A percentile compares a stretch with the other conserved stretches of the same genome.
Conservation (phyloP, 805 yeast species). For the Candida loeiensis region DNA sequence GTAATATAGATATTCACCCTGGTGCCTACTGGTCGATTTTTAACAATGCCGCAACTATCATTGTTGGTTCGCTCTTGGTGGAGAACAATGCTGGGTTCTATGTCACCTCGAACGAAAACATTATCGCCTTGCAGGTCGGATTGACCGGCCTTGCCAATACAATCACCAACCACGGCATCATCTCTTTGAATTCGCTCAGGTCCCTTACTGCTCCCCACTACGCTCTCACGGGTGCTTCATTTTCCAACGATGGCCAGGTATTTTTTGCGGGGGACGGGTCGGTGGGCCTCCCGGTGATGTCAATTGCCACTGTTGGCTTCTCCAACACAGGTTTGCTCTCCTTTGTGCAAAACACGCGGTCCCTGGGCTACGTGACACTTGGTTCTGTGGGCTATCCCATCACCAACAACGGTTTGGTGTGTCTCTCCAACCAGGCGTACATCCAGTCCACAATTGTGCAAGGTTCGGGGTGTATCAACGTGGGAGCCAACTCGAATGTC, state of each 20-base stretch:
- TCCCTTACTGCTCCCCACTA: slow-evolving; percentile 11
- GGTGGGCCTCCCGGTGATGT: slow-evolving; percentile 9
- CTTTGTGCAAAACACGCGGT: slow-evolving; percentile 15
- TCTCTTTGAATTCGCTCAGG: slow-evolving; percentile 13
- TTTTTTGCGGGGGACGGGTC: slow-evolving; percentile 12
- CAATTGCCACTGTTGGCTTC: slow-evolving; percentile 6
- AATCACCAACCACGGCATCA: slow-evolving; percentile 17
- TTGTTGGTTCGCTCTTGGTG: slow-evolving; percentile 13
- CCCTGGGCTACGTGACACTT: slow-evolving; percentile 9
- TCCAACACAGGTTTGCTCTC: slow-evolving; percentile 19
- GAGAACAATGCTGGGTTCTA: slow-evolving; percentile 15
- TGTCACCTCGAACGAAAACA: slow-evolving; percentile 9
- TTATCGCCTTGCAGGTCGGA: slow-evolving; percentile 8
- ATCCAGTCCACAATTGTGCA: slow-evolving; percentile 18
- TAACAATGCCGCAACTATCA: slow-evolving; percentile 10
- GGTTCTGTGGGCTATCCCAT: not conserved
- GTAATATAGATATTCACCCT: slow-evolving; percentile 10
- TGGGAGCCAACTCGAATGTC: slow-evolving; percentile 11
- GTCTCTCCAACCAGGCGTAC: slow-evolving; percentile 20
- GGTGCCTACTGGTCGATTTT: slow-evolving; percentile 17
- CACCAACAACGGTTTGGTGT: slow-evolving; percentile 16
- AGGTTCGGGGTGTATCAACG: slow-evolving; percentile 28
- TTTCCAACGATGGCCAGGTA: slow-evolving; percentile 10
- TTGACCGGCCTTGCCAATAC: slow-evolving; percentile 8
- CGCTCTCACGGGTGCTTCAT: slow-evolving; percentile 7